Conservation (phyloP, 768 basidiomycete genomes). For the Suillus variegatus region DNA sequence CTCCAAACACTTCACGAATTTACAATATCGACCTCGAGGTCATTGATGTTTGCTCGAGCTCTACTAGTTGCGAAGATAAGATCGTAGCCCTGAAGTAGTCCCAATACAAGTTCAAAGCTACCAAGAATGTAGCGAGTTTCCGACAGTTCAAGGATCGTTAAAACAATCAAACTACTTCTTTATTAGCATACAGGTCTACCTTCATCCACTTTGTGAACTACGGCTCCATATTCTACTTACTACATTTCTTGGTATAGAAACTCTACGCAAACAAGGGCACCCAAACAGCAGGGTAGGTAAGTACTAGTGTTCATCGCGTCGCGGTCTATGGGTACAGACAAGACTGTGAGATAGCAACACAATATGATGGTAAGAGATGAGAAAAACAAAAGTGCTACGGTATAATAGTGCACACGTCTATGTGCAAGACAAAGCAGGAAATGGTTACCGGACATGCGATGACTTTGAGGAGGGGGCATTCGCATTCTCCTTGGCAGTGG, state of each 20-base stretch:
- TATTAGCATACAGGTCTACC: conserved; percentile 8
- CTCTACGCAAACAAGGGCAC: conserved; percentile 12
- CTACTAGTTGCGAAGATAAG: not conserved
- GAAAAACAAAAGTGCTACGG: conserved; percentile 4
- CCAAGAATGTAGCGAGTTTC: too few species aligned
- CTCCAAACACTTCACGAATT: not conserved
- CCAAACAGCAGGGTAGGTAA: not conserved
- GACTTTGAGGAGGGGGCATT: conserved; percentile 15
- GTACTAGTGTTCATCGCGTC: conserved; percentile 12
- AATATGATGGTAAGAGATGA: conserved; percentile 3
- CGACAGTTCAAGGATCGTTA: not conserved
- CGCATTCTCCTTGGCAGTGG: conserved; percentile 20
- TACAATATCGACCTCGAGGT: not conserved
- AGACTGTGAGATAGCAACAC: conserved; percentile 12
- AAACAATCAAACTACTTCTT: not conserved
- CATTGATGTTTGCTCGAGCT: not conserved
- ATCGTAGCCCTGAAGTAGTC: too few species aligned
- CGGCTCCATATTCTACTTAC: conserved; percentile 2
- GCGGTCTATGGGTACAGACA: conserved; percentile 6
- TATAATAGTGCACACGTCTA: conserved; percentile 3
- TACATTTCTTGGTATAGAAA: conserved; percentile 24
- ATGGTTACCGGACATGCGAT: not conserved
- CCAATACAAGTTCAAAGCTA: too few species aligned
- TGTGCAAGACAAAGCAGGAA: conserved; percentile 4
- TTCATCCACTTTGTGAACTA: conserved; percentile 2